Conservation (phyloP, 2,329 filamentous ascomycete genomes). For the Nannizzia gypsea region DNA sequence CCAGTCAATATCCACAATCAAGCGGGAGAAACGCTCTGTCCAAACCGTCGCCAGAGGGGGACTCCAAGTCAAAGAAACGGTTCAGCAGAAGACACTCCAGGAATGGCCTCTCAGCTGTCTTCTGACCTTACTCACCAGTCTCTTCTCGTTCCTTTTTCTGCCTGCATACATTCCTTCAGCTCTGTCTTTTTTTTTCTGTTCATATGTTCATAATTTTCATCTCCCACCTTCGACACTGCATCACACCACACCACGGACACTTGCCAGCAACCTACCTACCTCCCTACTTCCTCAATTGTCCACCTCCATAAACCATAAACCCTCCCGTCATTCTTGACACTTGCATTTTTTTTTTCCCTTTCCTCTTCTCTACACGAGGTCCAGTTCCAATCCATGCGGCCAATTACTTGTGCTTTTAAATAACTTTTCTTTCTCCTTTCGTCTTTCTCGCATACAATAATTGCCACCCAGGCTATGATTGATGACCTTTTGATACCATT, state of each 20-base stretch:
- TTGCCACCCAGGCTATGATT: constrained; percentile 9
- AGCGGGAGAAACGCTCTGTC: constrained; percentile 35
- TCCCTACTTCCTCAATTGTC: background rate
- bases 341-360: background rate
- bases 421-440: constrained; percentile 14
- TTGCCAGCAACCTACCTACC: too few species aligned
- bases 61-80: constrained; percentile 47
- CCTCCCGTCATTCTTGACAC: background rate
- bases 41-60: constrained; percentile 27
- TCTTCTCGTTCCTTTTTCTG: background rate
- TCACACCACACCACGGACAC: too few species aligned
- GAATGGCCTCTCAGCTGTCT: constrained; percentile 81
- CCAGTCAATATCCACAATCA: constrained; percentile 20
- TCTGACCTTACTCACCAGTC: constrained; percentile 40
- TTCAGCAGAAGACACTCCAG: constrained; percentile 93
- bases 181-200: too few species aligned
- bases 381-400: constrained; percentile 16
- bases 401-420: constrained; percentile 14
- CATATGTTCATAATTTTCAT: background rate
- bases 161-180: background rate
- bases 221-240: background rate
- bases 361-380: background rate
- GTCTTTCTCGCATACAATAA: constrained; percentile 6
- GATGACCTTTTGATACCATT: constrained; percentile 11
- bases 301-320: background rate